Base-by-base conservation (phyloP, 148 eudicot species). In the Silene latifolia region DNA sequence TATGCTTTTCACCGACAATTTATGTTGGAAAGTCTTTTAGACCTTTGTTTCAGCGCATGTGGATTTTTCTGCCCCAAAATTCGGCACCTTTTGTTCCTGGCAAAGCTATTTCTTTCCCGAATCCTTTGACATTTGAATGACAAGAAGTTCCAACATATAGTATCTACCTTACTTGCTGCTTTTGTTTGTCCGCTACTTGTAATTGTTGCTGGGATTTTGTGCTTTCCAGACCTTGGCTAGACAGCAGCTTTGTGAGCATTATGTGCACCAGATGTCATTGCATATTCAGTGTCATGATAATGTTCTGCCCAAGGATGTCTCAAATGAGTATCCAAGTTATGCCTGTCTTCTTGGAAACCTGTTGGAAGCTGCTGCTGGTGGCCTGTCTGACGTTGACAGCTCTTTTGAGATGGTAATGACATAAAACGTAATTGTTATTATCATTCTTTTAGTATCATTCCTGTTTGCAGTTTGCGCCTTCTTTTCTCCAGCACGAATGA, bases 301-400 rank as follows among this genome's bases (percentile, higher is more conserved):
- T 81, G 79, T 78, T 80, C 89, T 95, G 57, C 91, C 94, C 17
- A 80, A 77, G 80, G 97, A 95, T 72, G 74, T 87, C 72, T 88
- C 96, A 79, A 57, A 77, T 47, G 96, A 88, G 71, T 88, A 81
- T 82, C 99, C 99, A 73, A 85, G 96, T 82, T 92, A 86, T 87
- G 99, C 99, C 7, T 92, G 96, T 82, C 95, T 95, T 78, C 93
- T 95, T 63, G 99, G 93, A 67, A 95, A 95, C 86, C 46, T 87
- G 75, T 71, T 92, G 71, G 96, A 92, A 85, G 87, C 87, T 76
- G 90, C 89, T 80, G 82, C 85, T 69, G 78, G 84, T 74, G 86
- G 91, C 78, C 78, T 95, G 44, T 77, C 92, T 32, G 85, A 81
- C 74, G 79, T 84, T 74, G 83, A 80, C 67, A 82, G 85, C 77